phyloP scores from a whole-genome alignment of 768 basidiomycete genomes.

The Cystobasidium ongulense region DNA sequence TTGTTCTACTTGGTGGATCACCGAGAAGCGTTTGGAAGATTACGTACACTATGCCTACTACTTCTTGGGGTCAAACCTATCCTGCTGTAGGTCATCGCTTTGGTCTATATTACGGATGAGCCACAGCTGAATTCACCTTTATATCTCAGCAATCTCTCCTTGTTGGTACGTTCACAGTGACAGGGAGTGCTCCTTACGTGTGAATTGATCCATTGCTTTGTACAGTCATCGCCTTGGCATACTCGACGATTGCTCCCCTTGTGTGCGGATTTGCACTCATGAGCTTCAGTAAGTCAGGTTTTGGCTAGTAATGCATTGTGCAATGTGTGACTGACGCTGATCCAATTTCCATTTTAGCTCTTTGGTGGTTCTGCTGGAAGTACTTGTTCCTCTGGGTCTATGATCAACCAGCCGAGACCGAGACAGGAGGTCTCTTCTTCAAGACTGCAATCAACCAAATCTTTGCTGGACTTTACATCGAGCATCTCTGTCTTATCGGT shows the following conservation, averaged over 20 bases:
- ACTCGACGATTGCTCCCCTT: slow-evolving; percentile 35
- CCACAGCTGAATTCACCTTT: background rate
- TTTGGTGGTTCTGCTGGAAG: slow-evolving; percentile 42
- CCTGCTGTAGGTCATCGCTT: slow-evolving; percentile 41
- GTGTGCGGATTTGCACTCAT: slow-evolving; percentile 19
- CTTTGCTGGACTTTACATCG: slow-evolving; percentile 87
- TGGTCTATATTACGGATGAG: background rate
- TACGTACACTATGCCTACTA: slow-evolving; percentile 62
- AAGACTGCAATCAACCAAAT: slow-evolving; percentile 87
- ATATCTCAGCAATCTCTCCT: background rate
- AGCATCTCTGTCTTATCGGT: slow-evolving; percentile 72
- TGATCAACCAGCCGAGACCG: slow-evolving; percentile 37
- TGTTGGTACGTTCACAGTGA: background rate
- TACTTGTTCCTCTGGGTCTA: slow-evolving; percentile 48
- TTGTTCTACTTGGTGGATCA: slow-evolving; percentile 77
- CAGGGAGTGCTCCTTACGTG: too few relatives aligned
- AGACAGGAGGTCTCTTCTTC: slow-evolving; percentile 77
- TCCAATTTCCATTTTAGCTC: background rate
- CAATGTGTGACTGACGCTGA: too few relatives aligned
- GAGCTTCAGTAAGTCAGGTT: background rate
- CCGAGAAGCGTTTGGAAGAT: slow-evolving; percentile 75
- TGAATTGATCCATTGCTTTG: slow-evolving; percentile 58
- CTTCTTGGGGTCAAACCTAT: slow-evolving; percentile 70
- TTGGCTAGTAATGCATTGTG: too few relatives aligned
- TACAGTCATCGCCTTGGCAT: slow-evolving; percentile 68